Evolutionary conservation across 2,329 filamentous ascomycete genomes (phyloP).

Genomic region (Neonectria coccinea): DNA sequence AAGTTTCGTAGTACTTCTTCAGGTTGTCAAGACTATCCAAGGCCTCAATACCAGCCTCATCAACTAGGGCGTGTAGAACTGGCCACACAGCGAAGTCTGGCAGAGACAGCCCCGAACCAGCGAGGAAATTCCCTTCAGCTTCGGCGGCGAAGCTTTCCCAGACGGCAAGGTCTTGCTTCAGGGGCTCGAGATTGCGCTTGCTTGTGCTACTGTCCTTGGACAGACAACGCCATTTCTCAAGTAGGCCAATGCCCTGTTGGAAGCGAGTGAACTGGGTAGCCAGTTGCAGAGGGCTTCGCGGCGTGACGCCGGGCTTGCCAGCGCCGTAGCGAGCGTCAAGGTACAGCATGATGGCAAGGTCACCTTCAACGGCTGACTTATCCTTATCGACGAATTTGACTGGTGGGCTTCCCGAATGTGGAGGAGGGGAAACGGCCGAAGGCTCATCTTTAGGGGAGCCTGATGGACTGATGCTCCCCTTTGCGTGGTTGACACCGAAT

Average conservation of each 20-base stretch:
- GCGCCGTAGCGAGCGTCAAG: conserved; percentile 65
- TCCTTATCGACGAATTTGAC: conserved; percentile 70
- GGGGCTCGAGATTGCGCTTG: conserved; percentile 33
- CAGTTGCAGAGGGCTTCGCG: conserved; percentile 45
- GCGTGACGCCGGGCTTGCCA: conserved; percentile 42
- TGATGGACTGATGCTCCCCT: conserved; percentile 54
- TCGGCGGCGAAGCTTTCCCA: conserved; percentile 56
- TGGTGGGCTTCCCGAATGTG: conserved; percentile 25
- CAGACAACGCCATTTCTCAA: conserved; percentile 50
- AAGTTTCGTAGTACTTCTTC: conserved; percentile 52
- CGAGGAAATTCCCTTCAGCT: conserved; percentile 57
- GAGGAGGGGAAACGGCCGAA: background rate
- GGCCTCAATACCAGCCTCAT: conserved; percentile 47
- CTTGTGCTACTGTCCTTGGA: conserved; percentile 15
- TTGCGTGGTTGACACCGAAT: conserved; percentile 59
- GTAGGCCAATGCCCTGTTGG: conserved; percentile 53
- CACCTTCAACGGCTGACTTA: conserved; percentile 61
- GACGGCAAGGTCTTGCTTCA: conserved; percentile 50
- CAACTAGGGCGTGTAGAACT: conserved; percentile 60
- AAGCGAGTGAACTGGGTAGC: conserved; percentile 56
- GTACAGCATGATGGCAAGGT: conserved; percentile 68
- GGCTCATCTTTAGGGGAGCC: conserved; percentile 6
- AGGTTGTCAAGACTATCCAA: conserved; percentile 50
- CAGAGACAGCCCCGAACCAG: conserved; percentile 55
- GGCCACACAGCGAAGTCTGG: conserved; percentile 71